Conservation (phyloP, 495 filamentous ascomycete genomes). For the Terfezia claveryi region DNA sequence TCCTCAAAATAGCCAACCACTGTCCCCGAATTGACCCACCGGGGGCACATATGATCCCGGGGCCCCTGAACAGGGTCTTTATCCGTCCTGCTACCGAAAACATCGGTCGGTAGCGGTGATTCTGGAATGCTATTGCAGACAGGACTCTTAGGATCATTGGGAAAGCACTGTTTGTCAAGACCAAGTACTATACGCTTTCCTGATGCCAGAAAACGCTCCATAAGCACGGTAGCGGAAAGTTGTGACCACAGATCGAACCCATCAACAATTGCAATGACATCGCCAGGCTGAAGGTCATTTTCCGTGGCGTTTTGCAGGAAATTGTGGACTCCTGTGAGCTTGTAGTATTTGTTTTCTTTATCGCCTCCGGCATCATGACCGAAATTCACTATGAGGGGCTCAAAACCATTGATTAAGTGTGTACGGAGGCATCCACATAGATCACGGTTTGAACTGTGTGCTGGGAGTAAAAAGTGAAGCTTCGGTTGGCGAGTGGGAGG, state of each 20-base stretch:
- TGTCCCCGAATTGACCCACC: neutral
- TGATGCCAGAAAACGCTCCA: slow-evolving; percentile 5
- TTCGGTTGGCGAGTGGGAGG: neutral
- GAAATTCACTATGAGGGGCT: neutral
- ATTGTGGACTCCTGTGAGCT: neutral
- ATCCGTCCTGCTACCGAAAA: neutral
- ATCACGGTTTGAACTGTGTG: neutral
- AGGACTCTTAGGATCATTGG: neutral
- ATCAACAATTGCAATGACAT: slow-evolving; percentile 10
- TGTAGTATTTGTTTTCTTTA: neutral
- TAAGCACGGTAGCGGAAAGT: slow-evolving; percentile 12
- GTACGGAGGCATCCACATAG: neutral
- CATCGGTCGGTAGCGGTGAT: neutral
- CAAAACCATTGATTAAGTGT: neutral
- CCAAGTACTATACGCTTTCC: slow-evolving; percentile 7
- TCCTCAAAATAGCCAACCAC: neutral
- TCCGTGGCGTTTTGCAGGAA: neutral
- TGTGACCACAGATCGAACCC: slow-evolving; percentile 18
- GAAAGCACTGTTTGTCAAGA: slow-evolving; percentile 9
- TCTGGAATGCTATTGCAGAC: neutral
- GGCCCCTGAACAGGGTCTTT: neutral
- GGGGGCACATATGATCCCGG: neutral
- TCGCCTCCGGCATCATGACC: neutral
- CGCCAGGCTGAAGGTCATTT: neutral
- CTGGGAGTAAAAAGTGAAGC: neutral